phyloP scores from a whole-genome alignment of 2,329 filamentous ascomycete species.

The Coniochaeta prunicola region DNA sequence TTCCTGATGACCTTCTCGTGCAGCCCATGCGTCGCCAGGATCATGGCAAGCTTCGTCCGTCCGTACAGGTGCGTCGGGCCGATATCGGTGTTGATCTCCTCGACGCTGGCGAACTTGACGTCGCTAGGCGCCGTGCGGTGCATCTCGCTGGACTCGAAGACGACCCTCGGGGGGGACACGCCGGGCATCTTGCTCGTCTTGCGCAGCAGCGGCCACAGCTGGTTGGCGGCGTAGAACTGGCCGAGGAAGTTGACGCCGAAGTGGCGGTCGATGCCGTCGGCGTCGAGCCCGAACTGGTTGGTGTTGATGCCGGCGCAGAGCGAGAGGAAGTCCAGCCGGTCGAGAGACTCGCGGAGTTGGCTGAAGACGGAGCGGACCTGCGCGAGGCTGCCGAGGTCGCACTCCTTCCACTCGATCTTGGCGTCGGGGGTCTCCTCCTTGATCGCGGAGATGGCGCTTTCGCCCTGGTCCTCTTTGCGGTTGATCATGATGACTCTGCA shows the following conservation, averaged over 20 bases:
- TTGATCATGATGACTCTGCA: slow-evolving; percentile 29
- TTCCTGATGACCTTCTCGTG: slow-evolving; percentile 31
- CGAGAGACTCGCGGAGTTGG: slow-evolving; percentile 22
- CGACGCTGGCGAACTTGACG: slow-evolving; percentile 27
- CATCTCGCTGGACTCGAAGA: slow-evolving; percentile 32
- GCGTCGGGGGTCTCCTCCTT: slow-evolving; percentile 19
- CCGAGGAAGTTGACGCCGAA: slow-evolving; percentile 38
- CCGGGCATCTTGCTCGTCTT: slow-evolving; percentile 28
- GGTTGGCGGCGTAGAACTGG: slow-evolving; percentile 33
- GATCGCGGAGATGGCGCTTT: slow-evolving; percentile 20
- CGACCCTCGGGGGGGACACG: slow-evolving; percentile 27
- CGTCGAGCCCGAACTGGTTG: slow-evolving; percentile 26
- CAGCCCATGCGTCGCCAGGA: slow-evolving; percentile 33
- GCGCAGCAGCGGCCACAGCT: slow-evolving; percentile 32
- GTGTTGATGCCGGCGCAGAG: slow-evolving; percentile 35
- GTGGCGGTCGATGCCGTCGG: slow-evolving; percentile 33
- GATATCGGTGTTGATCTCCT: slow-evolving; percentile 32
- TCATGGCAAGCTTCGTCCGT: slow-evolving; percentile 33
- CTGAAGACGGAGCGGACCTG: slow-evolving; percentile 30
- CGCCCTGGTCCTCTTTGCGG: slow-evolving; percentile 23
- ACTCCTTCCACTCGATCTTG: slow-evolving; percentile 31
- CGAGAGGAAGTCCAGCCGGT: slow-evolving; percentile 33
- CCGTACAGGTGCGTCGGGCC: slow-evolving; percentile 29
- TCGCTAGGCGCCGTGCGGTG: slow-evolving; percentile 28
- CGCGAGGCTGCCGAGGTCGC: slow-evolving; percentile 30